Evolutionary conservation across 2,329 filamentous ascomycete species (phyloP), one percentile per base, ranked within the genome.

Genomic region (Bisporella sp.): DNA sequence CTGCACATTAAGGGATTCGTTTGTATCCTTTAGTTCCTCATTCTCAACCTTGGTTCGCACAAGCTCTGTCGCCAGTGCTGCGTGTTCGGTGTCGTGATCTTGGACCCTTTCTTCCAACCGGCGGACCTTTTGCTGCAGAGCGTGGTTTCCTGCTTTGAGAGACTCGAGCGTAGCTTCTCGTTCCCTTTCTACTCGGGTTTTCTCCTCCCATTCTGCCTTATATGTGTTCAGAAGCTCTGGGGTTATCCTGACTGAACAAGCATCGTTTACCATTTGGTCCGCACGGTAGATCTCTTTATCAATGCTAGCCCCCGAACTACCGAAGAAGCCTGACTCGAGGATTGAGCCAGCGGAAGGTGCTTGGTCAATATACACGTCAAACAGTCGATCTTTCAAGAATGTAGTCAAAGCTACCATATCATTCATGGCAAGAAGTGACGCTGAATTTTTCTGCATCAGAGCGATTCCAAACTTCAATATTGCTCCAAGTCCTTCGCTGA

Each of bases 211-310:
- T 64, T 99, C 93, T 0, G 76, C 66, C 0, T 85, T 85, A 67
- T 97, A 99, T 4, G 77, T 71, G 61, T 87, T 86, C 28, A 99
- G 79, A 62, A 86, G 82, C 62, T 95, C 87, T 0, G 88, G 83
- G 0, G 89, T 89, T 40, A 99, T 82, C 62, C 89, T 87, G 47
- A 97, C 78, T 33, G 87, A 85, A 64, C 91, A 96, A 1, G 93
- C 93, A 68, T 99, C 93, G 53, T 87, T 86, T 11, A 99, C 89
- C 54, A 99, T 81, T 60, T 93, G 83, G 66, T 99, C 93, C 12
- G 93, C 93, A 46, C 91, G 84, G 67, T 99, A 99, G 5, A 99
- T 82, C 65, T 96, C 93, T 69, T 96, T 96, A 65, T 99, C 93
- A 9, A 89, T 79, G 58, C 83, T 87, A n/a, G 84, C 84, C 33